Conservation (phyloP, 192 early-diverging fungal species). For the Blastocladiella britannica region DNA sequence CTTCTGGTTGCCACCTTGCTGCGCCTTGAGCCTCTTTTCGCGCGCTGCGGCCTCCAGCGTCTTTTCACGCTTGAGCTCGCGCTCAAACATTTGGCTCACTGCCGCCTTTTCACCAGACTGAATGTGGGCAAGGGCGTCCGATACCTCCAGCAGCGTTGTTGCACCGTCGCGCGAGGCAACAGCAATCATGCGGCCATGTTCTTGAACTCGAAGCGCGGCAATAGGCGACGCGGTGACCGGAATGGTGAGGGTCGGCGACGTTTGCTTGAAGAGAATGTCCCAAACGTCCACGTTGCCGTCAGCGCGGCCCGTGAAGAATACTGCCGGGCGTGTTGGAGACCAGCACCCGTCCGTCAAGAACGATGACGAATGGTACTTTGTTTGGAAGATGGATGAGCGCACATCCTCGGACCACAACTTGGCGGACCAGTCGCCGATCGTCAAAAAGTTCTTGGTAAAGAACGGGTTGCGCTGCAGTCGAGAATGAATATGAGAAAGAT, state of each 20-base stretch:
- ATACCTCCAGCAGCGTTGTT: conserved; percentile 29
- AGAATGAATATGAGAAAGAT: neutral
- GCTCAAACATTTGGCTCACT: conserved; percentile 38
- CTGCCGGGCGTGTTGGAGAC: conserved; percentile 29
- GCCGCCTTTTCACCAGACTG: conserved; percentile 34
- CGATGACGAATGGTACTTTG: conserved; percentile 18
- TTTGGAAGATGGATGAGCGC: conserved; percentile 30
- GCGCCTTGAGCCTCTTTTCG: conserved; percentile 35
- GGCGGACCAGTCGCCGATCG: conserved; percentile 36
- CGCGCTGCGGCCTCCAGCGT: conserved; percentile 28
- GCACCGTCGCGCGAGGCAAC: conserved; percentile 29
- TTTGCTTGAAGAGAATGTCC: conserved; percentile 38
- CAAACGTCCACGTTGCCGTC: conserved; percentile 36
- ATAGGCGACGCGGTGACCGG: conserved; percentile 28
- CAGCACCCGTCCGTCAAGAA: conserved; percentile 39
- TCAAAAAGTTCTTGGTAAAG: conserved; percentile 39
- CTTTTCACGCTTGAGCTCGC: conserved; percentile 39
- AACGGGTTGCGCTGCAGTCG: conserved; percentile 29
- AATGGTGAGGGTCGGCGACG: conserved; percentile 30
- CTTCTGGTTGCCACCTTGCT: conserved; percentile 18
- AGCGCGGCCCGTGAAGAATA: conserved; percentile 34
- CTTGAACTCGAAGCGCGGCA: conserved; percentile 33
- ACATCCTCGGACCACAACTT: conserved; percentile 40
- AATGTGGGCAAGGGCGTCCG: conserved; percentile 21
- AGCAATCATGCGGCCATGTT: conserved; percentile 31